Evolutionary conservation across 805 yeast species (phyloP), one percentile per base, ranked within the genome.

Genomic region (Lachancea mirantina): DNA sequence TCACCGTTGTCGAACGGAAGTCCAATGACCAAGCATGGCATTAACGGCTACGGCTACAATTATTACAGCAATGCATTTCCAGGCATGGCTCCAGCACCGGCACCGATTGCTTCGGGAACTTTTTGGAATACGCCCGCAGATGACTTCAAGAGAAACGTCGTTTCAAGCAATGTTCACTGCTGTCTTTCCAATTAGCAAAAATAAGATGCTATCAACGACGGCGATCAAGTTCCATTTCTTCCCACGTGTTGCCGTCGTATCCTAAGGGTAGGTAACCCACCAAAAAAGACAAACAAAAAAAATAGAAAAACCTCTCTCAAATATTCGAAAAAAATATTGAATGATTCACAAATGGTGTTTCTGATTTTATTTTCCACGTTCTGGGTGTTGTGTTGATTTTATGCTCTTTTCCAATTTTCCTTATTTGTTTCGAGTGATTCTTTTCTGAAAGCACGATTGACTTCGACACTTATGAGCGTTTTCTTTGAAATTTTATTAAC

Each of bases 1-100:
- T 43, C 46, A 13, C 46, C 48, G 2, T 22, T 27, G 20, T 26
- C 39, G 2, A 41, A 37, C 15, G 26, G 34, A 11, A 35, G 41
- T 19, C 38, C 48, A 14, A 19, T 26, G 17, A 34, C 46, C 9
- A 34, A 29, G 23, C 13, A 11, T 15, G 20, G 19, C 13, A 10
- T 20, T 10, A 23, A 14, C n/a, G 25, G 30, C 17, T 23, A 19
- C 14, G 25, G 33, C 21, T 34, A 29, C 38, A 34, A 34, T 17
- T 34, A 28, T 15, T 34, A 29, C 23, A 28, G 26, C 14, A 33
- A 33, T 4, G 32, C 36, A 27, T 8, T 20, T 21, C 38, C 32
- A 29, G n/a, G n/a, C n/a, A n/a, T n/a, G n/a, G 33, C 33, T 9
- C 31, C 31, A 11, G 14, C 26, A 5, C 23, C 29, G 16, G 29